Evolutionary conservation across 495 filamentous ascomycete genomes (phyloP).

Genomic region (Polyplosphaeria fusca): DNA sequence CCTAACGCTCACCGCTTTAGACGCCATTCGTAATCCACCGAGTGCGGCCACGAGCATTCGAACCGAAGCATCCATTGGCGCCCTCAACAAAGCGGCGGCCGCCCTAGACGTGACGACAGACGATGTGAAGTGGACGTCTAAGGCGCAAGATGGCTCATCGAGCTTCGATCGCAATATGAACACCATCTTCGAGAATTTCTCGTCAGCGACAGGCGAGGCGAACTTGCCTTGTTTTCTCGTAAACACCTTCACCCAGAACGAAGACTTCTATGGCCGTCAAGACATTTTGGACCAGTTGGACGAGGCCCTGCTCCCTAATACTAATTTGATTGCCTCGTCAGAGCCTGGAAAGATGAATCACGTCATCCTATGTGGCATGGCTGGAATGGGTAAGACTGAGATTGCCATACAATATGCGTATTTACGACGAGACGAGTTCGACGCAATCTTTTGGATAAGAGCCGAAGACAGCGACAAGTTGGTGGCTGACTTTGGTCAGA

Average conservation of each 20-base stretch:
- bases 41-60: no score
- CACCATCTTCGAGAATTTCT: no score
- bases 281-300: neutral
- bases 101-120: no score
- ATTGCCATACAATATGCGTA: slow-evolving; percentile 1
- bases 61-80: no score
- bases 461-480: slow-evolving; percentile 1
- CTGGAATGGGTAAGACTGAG: slow-evolving; percentile 8
- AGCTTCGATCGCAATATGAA: no score
- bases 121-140: no score
- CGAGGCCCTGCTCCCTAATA: neutral
- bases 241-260: neutral
- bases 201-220: no score
- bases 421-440: neutral
- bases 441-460: slow-evolving; percentile 7
- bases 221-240: neutral
- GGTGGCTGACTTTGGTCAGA: slow-evolving; percentile 2
- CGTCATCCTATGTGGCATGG: slow-evolving; percentile 4
- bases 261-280: neutral
- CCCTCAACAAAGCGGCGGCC: no score
- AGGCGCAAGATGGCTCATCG: no score
- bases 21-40: no score
- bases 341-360: neutral
- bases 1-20: no score
- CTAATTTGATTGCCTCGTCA: neutral